Base-by-base conservation (phyloP, 2,329 filamentous ascomycete genomes). In the Colletotrichum higginsianum region DNA sequence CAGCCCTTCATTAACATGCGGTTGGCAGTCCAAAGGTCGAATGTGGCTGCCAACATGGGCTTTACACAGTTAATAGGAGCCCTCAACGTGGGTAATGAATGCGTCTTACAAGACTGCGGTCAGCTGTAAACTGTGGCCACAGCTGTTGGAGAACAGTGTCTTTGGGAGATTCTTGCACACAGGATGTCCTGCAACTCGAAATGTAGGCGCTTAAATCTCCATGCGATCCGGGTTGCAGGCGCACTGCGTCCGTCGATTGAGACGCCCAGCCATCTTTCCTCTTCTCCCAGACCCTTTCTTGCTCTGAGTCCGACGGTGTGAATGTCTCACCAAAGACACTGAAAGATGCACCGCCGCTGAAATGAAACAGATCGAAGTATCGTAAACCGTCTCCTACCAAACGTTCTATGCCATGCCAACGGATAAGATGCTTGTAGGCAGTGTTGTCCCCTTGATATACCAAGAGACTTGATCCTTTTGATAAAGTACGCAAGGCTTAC, bases 201-300 rank as follows among this genome's bases (percentile, higher is more conserved):
- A 53, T 35, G 23, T 53, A 53, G 4, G 23, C 26, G n/a, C 26
- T 15, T 11, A 53, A 53, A 30, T 13, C 23, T 16, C 18, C 12
- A 35, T 13, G 50, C 50, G n/a, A 5, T 16, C 11, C 23, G 13
- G 11, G n/a, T 15, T 16, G 4, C 26, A 53, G 23, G 23, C 50
- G 50, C 50, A 53, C 50, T 35, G 50, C 23, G 15, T 53, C 50
- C n/a, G n/a, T n/a, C n/a, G n/a, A n/a, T n/a, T n/a, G n/a, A n/a
- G n/a, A n/a, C n/a, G n/a, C n/a, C n/a, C n/a, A n/a, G n/a, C n/a
- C n/a, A n/a, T n/a, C n/a, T n/a, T n/a, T n/a, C n/a, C n/a, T n/a
- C n/a, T n/a, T n/a, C n/a, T n/a, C n/a, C n/a, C n/a, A n/a, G n/a
- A n/a, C n/a, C n/a, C n/a, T n/a, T n/a, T n/a, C n/a, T n/a, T n/a